Evolutionary conservation across 345 rosid genomes (phyloP).

Genomic region (Laguncularia racemosa): DNA sequence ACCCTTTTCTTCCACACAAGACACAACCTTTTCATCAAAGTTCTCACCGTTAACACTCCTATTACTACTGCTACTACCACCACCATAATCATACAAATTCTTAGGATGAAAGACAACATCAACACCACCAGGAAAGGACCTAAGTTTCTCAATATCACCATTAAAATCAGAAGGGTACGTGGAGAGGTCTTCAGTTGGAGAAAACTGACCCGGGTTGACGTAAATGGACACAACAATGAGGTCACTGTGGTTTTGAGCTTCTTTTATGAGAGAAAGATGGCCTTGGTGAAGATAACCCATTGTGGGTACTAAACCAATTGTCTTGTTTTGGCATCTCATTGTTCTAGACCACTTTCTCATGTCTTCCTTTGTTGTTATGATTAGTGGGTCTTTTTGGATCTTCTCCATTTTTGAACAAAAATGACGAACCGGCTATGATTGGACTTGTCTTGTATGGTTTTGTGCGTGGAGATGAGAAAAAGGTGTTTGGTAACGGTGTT

Average conservation of each 20-base stretch:
- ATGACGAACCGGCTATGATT: no score
- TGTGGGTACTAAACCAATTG: conserved; percentile 71
- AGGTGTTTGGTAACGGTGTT: no score
- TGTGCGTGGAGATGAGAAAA: no score
- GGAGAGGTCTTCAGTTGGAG: conserved; percentile 85
- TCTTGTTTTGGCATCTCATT: conserved; percentile 51
- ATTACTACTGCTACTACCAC: background rate
- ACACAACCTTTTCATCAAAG: conserved; percentile 18
- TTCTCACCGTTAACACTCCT: conserved; percentile 5
- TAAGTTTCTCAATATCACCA: conserved; percentile 63
- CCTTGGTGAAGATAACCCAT: conserved; percentile 94
- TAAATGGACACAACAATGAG: conserved; percentile 72
- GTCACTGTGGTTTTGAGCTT: conserved; percentile 42
- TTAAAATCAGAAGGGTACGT: conserved; percentile 85
- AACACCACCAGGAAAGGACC: conserved; percentile 45
- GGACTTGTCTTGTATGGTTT: no score
- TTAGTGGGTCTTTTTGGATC: conserved; percentile 26
- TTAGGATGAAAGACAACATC: conserved; percentile 67
- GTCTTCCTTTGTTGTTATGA: conserved; percentile 45
- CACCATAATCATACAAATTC: conserved; percentile 56
- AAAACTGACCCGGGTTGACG: conserved; percentile 93
- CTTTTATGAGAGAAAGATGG: conserved; percentile 63
- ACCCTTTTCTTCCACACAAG: conserved; percentile 59
- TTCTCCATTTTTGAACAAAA: no score
- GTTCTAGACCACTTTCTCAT: conserved; percentile 81